These are phyloP conservation scores for Phytophthora citrophthora DNA, from an alignment of 352 stramenopile genomes.

Conservation along the genomic window DNA sequence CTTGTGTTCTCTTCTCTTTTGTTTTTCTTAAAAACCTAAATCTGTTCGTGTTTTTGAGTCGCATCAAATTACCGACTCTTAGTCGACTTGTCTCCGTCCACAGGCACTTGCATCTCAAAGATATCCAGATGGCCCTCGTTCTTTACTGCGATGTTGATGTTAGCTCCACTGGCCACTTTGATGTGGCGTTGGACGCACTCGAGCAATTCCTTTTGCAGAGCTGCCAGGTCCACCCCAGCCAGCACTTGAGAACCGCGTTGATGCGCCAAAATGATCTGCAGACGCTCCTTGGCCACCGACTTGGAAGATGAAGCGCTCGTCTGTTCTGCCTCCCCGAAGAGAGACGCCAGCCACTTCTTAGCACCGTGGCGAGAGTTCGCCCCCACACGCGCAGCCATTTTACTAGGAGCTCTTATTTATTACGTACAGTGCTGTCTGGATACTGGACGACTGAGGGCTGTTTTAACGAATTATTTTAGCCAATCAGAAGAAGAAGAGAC, in stretches of 20 bases:
- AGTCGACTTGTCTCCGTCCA: conserved; percentile 58
- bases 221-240: conserved; percentile 79
- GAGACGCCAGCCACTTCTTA: conserved; percentile 82
- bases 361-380: conserved; percentile 57
- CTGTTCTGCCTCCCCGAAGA: conserved; percentile 66
- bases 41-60: background rate
- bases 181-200: conserved; percentile 90
- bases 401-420: background rate
- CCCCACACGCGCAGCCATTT: conserved; percentile 58
- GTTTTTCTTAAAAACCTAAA: conserved; percentile 6
- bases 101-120: conserved; percentile 92
- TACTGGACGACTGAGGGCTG: conserved; percentile 15
- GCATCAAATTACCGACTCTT: conserved; percentile 14
- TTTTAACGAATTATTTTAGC: conserved; percentile 4
- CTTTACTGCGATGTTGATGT: conserved; percentile 92
- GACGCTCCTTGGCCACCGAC: conserved; percentile 85
- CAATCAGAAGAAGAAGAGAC: background rate
- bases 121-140: conserved; percentile 89
- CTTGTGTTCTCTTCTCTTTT: conserved; percentile 17
- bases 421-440: conserved; percentile 7
- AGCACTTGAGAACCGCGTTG: conserved; percentile 87
- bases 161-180: conserved; percentile 82
- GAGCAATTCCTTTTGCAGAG: conserved; percentile 83
- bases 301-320: conserved; percentile 57
- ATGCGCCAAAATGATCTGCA: conserved; percentile 91